These are phyloP conservation scores for Amphibolis antarctica DNA, from an alignment of 106 monocot species.

Conservation along the genomic window DNA sequence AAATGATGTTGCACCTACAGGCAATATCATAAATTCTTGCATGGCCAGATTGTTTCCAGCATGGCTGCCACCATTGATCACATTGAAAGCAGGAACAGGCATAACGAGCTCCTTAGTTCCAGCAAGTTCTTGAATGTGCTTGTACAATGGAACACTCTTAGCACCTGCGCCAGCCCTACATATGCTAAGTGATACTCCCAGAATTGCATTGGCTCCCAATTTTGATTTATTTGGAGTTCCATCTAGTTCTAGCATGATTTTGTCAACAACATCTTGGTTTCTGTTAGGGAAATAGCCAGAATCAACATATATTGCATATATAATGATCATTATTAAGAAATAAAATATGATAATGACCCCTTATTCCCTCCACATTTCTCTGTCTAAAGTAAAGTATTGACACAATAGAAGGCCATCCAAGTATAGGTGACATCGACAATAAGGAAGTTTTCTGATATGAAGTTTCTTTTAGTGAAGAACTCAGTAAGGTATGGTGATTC, in stretches of 20 bases:
- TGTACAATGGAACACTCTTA: conserved; percentile 79
- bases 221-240: conserved; percentile 91
- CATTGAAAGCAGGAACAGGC: conserved; percentile 98
- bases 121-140: conserved; percentile 85
- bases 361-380: too few species aligned
- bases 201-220: conserved; percentile 86
- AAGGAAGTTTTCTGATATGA: too few species aligned
- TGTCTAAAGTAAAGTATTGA: too few species aligned
- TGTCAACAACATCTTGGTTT: conserved; percentile 74
- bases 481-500: too few species aligned
- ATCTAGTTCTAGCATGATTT: conserved; percentile 83
- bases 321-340: not conserved
- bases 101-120: conserved; percentile 85
- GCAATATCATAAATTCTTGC: conserved; percentile 99
- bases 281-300: conserved; percentile 19
- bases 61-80: conserved; percentile 97
- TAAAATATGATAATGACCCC: not conserved
- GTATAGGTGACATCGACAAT: too few species aligned
- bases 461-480: too few species aligned
- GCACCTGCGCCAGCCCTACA: conserved; percentile 94
- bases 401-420: too few species aligned
- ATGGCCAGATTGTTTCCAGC: conserved; percentile 96
- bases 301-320: not conserved
- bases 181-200: conserved; percentile 84
- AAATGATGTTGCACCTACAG: conserved; percentile 88